These are phyloP conservation scores for Plantago major DNA, from an alignment of 257 asterid genomes.

Conservation along the genomic window DNA sequence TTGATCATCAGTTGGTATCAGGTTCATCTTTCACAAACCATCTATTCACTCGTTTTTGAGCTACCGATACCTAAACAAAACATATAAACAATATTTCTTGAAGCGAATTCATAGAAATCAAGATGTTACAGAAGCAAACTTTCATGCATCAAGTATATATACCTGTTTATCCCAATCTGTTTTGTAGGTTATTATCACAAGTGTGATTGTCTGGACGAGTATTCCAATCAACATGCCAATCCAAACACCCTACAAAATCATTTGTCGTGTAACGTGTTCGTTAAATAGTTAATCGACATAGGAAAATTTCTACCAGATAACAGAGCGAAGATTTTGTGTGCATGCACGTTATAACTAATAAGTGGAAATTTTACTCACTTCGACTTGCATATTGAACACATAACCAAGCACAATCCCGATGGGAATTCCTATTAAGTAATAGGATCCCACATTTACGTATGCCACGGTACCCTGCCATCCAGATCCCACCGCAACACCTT, in stretches of 20 bases:
- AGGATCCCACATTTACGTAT: constrained; percentile 36
- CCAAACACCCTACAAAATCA: constrained; percentile 42
- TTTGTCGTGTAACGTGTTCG: background rate
- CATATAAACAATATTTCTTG: background rate
- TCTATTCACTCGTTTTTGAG: constrained; percentile 30
- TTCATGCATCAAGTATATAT: background rate
- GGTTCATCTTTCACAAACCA: constrained; percentile 30
- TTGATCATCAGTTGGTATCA: background rate
- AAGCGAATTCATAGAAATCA: background rate
- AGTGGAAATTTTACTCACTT: constrained; percentile 21
- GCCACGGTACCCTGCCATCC: constrained; percentile 53
- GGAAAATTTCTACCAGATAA: background rate
- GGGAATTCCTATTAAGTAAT: constrained; percentile 43
- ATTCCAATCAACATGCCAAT: constrained; percentile 42
- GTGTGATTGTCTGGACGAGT: constrained; percentile 33
- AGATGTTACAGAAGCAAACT: background rate
- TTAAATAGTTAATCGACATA: background rate
- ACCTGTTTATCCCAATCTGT: constrained; percentile 48
- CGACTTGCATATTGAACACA: constrained; percentile 27
- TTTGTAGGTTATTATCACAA: constrained; percentile 30
- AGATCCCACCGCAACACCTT: constrained; percentile 45
- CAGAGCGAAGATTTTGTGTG: background rate
- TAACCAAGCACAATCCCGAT: constrained; percentile 36
- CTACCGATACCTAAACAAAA: constrained; percentile 26
- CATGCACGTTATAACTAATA: background rate